Evolutionary conservation across 345 rosid species (phyloP), one percentile per base, ranked within the genome.

Genomic region (Nephelium lappaceum): DNA sequence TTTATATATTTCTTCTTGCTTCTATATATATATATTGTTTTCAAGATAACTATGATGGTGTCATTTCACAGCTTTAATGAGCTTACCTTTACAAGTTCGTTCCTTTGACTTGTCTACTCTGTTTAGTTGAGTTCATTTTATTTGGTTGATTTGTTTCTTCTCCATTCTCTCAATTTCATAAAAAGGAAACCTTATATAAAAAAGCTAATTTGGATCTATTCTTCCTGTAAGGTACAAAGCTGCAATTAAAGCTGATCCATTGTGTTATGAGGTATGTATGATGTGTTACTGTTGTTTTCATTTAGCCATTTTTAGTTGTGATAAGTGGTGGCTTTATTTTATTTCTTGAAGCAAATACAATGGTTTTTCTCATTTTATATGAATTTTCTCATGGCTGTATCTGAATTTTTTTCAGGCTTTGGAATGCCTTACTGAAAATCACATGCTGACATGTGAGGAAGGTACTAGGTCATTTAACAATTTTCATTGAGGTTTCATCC

Each of bases 211-310:
- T 64, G 36, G 12, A 69, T 73, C 65, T 81, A 42, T 53, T 55
- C 42, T 75, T n/a, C 69, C 75, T 83, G 75, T 55, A 71, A 95
- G 99, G 99, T 95, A 93, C 82, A 93, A 96, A 90, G 98, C 95
- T 75, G 98, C 99, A 79, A 85, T 96, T 75, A 96, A 90, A 87
- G 98, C 98, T 67, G 99, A 96, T 86, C 98, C 99, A 62, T 85
- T 96, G 70, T 94, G 99, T 84, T 94, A 91, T 76, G 99, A 96
- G 98, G 99, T 93, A 91, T 70, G 77, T 69, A 70, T 31, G 73
- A 39, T 14, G 24, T 71, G 51, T 38, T 76, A 23, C 42, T 51
- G 2, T 61, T 69, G 53, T 21, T 51, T 78, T 71, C 49, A 21
- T 80, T 77, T 75, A 25, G 68, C 53, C 51, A 11, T 81, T 62